These are phyloP conservation scores for Yamadazyma kitorensis DNA, from an alignment of 805 yeast species.

Conservation along the genomic window DNA sequence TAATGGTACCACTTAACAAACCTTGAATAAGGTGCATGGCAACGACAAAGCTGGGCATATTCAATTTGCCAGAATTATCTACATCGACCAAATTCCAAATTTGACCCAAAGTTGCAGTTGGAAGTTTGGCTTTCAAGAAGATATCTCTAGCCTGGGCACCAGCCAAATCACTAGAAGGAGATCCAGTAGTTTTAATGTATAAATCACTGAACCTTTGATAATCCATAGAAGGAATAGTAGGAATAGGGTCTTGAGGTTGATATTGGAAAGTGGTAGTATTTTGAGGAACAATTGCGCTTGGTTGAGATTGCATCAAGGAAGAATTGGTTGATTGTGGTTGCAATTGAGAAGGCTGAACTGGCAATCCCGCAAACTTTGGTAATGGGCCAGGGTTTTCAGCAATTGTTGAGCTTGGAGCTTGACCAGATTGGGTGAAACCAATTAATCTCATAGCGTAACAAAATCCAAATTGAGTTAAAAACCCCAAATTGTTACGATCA, in stretches of 20 bases:
- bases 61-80: constrained; percentile 67
- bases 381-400: constrained; percentile 60
- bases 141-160: constrained; percentile 85
- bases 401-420: constrained; percentile 48
- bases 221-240: constrained; percentile 56
- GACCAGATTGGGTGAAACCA: constrained; percentile 81
- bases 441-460: constrained; percentile 84
- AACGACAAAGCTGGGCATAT: constrained; percentile 73
- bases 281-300: constrained; percentile 35
- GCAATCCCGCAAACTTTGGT: constrained; percentile 53
- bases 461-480: constrained; percentile 76
- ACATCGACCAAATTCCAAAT: constrained; percentile 89
- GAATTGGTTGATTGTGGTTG: constrained; percentile 36
- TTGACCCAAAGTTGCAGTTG: constrained; percentile 72
- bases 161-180: constrained; percentile 53
- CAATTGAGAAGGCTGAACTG: constrained; percentile 17
- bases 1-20: constrained; percentile 60
- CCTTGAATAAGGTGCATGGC: constrained; percentile 96
- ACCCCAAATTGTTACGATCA: constrained; percentile 87
- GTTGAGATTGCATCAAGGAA: constrained; percentile 42
- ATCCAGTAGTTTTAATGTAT: constrained; percentile 63
- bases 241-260: constrained; percentile 37
- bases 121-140: constrained; percentile 83
- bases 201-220: constrained; percentile 64
- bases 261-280: constrained; percentile 29